Conservation (phyloP, 2,329 filamentous ascomycete species). For the Ceratocystis ficicola region DNA sequence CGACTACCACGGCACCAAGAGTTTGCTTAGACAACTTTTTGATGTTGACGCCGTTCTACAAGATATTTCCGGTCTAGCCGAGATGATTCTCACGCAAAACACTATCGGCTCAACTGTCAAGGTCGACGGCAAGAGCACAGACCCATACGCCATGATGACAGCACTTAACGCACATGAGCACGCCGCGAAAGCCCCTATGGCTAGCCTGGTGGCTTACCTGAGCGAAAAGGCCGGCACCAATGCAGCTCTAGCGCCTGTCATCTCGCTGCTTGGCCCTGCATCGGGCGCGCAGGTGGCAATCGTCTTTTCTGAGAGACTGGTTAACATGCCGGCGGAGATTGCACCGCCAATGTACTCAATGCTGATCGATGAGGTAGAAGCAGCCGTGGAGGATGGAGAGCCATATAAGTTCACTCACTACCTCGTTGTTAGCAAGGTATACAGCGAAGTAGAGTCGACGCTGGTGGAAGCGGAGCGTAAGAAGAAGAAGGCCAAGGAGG, state of each 20-base stretch:
- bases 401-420: slow-evolving; percentile 92
- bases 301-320: slow-evolving; percentile 80
- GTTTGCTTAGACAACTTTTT: slow-evolving; percentile 78
- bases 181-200: slow-evolving; percentile 59
- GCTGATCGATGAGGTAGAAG: slow-evolving; percentile 81
- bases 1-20: slow-evolving; percentile 92
- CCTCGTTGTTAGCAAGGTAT: slow-evolving; percentile 82
- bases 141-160: slow-evolving; percentile 86
- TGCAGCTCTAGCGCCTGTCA: slow-evolving; percentile 38
- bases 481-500: slow-evolving; percentile 44
- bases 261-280: slow-evolving; percentile 27
- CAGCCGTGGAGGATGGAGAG: slow-evolving; percentile 78
- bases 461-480: slow-evolving; percentile 44
- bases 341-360: slow-evolving; percentile 90
- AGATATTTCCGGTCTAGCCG: slow-evolving; percentile 74
- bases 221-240: slow-evolving; percentile 41
- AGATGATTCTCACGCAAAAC: slow-evolving; percentile 76
- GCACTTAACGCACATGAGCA: slow-evolving; percentile 74
- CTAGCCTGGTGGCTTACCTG: slow-evolving; percentile 61
- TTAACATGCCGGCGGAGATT: slow-evolving; percentile 93
- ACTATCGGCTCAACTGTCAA: slow-evolving; percentile 90
- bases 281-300: slow-evolving; percentile 57
- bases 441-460: slow-evolving; percentile 72
- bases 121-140: slow-evolving; percentile 85
- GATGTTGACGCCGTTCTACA: slow-evolving; percentile 78